A percentile compares a stretch with the other conserved stretches of the same genome.
These are phyloP conservation scores for Capsella bursapastoris DNA, from an alignment of 345 rosid genomes.

Conservation along the genomic window DNA sequence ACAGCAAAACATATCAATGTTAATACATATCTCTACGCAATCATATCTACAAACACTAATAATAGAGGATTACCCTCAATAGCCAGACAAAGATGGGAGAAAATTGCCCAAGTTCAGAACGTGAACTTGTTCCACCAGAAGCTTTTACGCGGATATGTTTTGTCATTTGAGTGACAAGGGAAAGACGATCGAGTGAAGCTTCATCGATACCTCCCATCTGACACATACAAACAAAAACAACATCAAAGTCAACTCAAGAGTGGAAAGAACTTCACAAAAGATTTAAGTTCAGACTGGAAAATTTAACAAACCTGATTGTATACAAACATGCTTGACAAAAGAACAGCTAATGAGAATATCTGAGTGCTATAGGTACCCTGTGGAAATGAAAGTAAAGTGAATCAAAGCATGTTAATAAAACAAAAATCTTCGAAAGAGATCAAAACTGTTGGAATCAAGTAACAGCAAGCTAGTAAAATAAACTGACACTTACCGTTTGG, in stretches of 20 bases:
- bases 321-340: conserved; percentile 94
- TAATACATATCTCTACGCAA: conserved; percentile 3
- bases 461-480: neutral
- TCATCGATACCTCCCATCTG: conserved; percentile 99
- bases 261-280: neutral
- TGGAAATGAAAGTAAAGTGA: conserved; percentile 7
- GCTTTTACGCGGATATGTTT: conserved; percentile 97
- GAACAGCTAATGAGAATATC: conserved; percentile 95
- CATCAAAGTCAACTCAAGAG: conserved; percentile 19
- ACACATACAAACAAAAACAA: conserved; percentile 20
- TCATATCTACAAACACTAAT: neutral
- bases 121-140: conserved; percentile 72
- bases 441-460: neutral
- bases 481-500: conserved; percentile 74
- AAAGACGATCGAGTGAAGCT: conserved; percentile 93
- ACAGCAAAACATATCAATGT: conserved; percentile 35
- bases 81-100: conserved; percentile 99
- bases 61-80: conserved; percentile 65
- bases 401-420: conserved; percentile 10
- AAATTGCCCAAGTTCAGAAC: conserved; percentile 91
- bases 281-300: conserved; percentile 1
- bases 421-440: neutral
- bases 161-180: conserved; percentile 97
- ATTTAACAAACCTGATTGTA: conserved; percentile 79
- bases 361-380: conserved; percentile 99